These are phyloP conservation scores for Furcasterigmium furcatum DNA, from an alignment of 2,329 filamentous ascomycete species.

Conservation along the genomic window DNA sequence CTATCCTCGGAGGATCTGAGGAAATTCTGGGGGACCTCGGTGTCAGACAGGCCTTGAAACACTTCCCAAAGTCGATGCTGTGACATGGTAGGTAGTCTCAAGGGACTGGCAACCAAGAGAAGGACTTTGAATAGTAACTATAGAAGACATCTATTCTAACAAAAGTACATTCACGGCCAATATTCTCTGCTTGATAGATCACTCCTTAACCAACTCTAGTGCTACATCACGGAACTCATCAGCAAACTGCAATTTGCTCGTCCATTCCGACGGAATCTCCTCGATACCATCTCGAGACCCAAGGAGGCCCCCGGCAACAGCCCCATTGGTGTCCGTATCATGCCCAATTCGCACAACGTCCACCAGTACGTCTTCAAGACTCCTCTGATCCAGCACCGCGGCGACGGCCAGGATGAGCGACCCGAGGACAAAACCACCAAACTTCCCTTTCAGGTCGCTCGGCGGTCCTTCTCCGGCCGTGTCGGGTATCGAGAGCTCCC, in stretches of 20 bases:
- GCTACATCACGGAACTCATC: slow-evolving; percentile 26
- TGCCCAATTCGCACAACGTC: slow-evolving; percentile 40
- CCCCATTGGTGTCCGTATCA: slow-evolving; percentile 44
- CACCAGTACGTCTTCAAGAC: slow-evolving; percentile 38
- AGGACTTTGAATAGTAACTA: too few relatives aligned
- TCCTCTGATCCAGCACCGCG: slow-evolving; percentile 34
- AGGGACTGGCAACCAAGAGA: too few relatives aligned
- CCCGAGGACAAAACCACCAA: slow-evolving; percentile 38
- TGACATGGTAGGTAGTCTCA: slow-evolving; percentile 37
- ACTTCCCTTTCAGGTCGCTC: slow-evolving; percentile 19
- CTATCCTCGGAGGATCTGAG: slow-evolving; percentile 76
- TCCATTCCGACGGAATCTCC: slow-evolving; percentile 37
- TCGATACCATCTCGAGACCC: slow-evolving; percentile 39
- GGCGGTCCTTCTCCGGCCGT: slow-evolving; percentile 28
- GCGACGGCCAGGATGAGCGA: slow-evolving; percentile 36
- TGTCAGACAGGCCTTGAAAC: slow-evolving; percentile 78
- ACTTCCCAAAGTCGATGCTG: slow-evolving; percentile 81
- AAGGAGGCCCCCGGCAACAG: slow-evolving; percentile 40
- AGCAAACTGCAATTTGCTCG: slow-evolving; percentile 31
- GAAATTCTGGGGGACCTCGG: slow-evolving; percentile 80
- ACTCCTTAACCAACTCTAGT: neutral
- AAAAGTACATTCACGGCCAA: too few relatives aligned
- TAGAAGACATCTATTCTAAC: too few relatives aligned
- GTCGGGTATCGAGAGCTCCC: slow-evolving; percentile 15
- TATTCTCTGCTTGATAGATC: too few relatives aligned